These are phyloP conservation scores for Fragaria ananassa DNA, from an alignment of 306 rosid species.

Conservation along the genomic window DNA sequence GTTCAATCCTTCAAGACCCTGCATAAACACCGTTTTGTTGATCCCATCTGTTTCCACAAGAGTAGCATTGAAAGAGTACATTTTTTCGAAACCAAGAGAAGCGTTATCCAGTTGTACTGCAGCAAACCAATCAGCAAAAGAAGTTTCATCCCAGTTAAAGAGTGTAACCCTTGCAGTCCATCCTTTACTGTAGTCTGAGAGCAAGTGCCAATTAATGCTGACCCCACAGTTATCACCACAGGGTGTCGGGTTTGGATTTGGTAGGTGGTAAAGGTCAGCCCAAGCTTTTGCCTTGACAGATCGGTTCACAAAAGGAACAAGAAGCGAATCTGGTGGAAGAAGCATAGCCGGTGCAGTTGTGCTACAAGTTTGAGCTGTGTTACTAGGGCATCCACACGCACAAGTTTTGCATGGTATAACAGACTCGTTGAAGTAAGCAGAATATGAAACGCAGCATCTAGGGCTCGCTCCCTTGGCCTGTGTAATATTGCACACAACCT, in stretches of 20 bases:
- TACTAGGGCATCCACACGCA: slow-evolving; percentile 88
- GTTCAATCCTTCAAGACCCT: slow-evolving; percentile 68
- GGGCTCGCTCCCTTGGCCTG: slow-evolving; percentile 42
- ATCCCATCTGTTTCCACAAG: slow-evolving; percentile 41
- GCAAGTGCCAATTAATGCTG: slow-evolving; percentile 83
- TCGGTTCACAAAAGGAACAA: slow-evolving; percentile 87
- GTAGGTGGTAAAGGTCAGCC: slow-evolving; percentile 61
- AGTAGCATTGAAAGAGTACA: slow-evolving; percentile 86
- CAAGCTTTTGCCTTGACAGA: slow-evolving; percentile 61
- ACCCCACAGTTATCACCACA: slow-evolving; percentile 96
- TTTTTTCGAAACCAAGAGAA: slow-evolving; percentile 70
- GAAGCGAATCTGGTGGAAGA: slow-evolving; percentile 81
- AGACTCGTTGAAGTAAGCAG: slow-evolving; percentile 86
- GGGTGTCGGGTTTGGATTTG: slow-evolving; percentile 63
- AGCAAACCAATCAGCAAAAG: slow-evolving; percentile 85
- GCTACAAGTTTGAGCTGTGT: slow-evolving; percentile 58
- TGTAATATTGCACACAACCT: slow-evolving; percentile 91
- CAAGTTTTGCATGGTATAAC: slow-evolving; percentile 90
- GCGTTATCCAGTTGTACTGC: slow-evolving; percentile 86
- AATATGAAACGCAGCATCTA: slow-evolving; percentile 92
- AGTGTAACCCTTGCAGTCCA: slow-evolving; percentile 93
- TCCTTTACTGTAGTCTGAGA: slow-evolving; percentile 65
- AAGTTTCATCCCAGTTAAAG: slow-evolving; percentile 85
- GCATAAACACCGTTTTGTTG: slow-evolving; percentile 75
- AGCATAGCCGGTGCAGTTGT: slow-evolving; percentile 67